Evolutionary conservation across 306 rosid genomes (phyloP), one percentile per base, ranked within the genome.

Genomic region (Carpinus fangiana): DNA sequence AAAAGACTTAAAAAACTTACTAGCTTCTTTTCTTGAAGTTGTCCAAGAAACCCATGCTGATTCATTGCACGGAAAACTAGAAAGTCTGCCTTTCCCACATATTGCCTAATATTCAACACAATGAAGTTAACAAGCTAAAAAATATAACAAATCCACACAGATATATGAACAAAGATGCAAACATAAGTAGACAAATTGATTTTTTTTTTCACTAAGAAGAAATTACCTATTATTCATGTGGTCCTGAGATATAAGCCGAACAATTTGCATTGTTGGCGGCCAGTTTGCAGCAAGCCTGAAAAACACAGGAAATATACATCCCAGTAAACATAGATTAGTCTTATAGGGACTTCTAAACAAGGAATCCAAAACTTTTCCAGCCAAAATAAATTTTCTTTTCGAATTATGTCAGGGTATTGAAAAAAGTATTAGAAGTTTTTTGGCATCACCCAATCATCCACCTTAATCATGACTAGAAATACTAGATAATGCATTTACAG

Each of bases 221-320:
- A 80, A 34, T 70, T 85, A 95, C 99, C 91, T 90, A 88, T 95
- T 91, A 84, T 93, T 93, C 99, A 95, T 93, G 91, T 95, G 97
- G 82, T 93, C 98, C 75, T 93, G 96, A 76, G 99, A 95, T 86
- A 95, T 91, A 67, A 95, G 98, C 84, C 94, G 92, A 73, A 89
- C 97, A 48, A 95, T 95, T 85, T 86, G 98, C 99, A 95, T 95
- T 16, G 88, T 91, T 2, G 78, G 72, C 13, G 98, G 99, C 99
- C 97, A 95, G 86, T 95, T 93, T 76, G 97, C 97, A n/a, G 99
- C 99, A 84, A 93, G 97, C 83, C 99, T 93, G 94, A 68, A 80
- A 82, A 78, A 74, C 71, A 81, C 8, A 73, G 54, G 82, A 87
- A 50, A 70, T 69, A 74, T 4, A 69, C 23, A 73, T 34, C 69